Percentiles rank a stretch among this genome's conserved stretches.
Evolutionary conservation across 176 grass and related monocot genomes (phyloP).

Genomic region (Otatea glauca): DNA sequence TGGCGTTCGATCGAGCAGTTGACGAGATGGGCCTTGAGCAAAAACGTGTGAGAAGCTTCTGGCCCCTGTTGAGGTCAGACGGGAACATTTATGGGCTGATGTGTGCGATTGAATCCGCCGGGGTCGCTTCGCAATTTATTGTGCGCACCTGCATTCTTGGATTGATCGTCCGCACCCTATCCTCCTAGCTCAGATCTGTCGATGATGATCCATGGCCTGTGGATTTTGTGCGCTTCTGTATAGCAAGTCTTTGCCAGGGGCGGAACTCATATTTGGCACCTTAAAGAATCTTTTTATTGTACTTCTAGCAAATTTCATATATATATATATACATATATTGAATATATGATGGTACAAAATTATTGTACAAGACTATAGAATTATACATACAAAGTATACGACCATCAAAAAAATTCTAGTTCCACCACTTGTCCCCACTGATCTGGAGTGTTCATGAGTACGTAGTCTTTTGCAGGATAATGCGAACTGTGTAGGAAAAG

Average conservation of each 20-base stretch:
- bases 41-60: constrained; percentile 27
- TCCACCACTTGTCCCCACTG: neutral
- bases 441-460: neutral
- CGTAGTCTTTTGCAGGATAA: neutral
- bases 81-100: constrained; percentile 15
- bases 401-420: too few species aligned
- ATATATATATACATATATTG: too few species aligned
- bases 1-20: neutral
- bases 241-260: too few species aligned
- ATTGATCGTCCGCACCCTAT: too few species aligned
- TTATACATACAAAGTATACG: too few species aligned
- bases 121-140: neutral
- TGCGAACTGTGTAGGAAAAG: neutral
- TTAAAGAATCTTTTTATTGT: too few species aligned
- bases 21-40: neutral
- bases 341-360: too few species aligned
- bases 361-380: too few species aligned
- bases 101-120: neutral
- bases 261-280: too few species aligned
- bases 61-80: neutral
- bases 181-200: neutral
- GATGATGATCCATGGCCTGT: neutral
- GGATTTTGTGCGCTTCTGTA: neutral
- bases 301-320: too few species aligned
- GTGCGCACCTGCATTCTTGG: neutral